Evolutionary conservation across 2,329 filamentous ascomycete genomes (phyloP), one percentile per base, ranked within the genome.

Genomic region (Fusarium illudens): DNA sequence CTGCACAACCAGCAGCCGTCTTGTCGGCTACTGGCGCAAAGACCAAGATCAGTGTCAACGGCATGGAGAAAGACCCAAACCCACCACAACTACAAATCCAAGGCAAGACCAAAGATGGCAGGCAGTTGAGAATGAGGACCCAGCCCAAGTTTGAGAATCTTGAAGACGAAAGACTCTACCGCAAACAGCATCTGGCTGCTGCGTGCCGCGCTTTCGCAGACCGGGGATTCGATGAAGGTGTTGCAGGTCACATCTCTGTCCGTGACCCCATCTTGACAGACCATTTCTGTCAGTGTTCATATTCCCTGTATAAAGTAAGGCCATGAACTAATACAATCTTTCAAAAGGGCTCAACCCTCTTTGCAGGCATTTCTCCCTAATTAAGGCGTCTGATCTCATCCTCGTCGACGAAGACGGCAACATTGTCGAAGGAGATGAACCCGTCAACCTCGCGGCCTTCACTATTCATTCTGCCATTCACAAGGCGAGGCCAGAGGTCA

Each of bases 381-480:
- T 56, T 6, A 36, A 36, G 7, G 53, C 22, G 0, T 49, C 39
- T 4, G 90, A 92, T 74, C 87, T 92, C 84, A 86, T 92, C 39
- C 84, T 90, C 19, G 83, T 92, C 3, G 84, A 65, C 4, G 32
- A 53, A 17, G 48, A 50, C 15, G 62, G 58, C n/a, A 32, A 50
- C 22, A 17, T 48, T 5, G 42, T 49, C 15, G 53, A 33, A 12
- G 53, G 53, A 15, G 32, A 56, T 20, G 54, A 52, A 15, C 86
- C 88, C 3, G 84, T 86, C n/a, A 91, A 91, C 72, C 84, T 87
- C 2, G 89, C 89, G 0, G 89, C 89, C 1, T 91, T 90, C 74
- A 76, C 89, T 56, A 92, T 92, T 60, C 89, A 92, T 75, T 83
- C 82, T 8, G 88, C 88, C 4, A 79, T 91, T 9, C 85, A 90